A percentile compares a stretch with the other conserved stretches of the same genome.
Conservation (phyloP, 1,284 basidiomycete genomes). For the Sanghuangporus baumii region DNA sequence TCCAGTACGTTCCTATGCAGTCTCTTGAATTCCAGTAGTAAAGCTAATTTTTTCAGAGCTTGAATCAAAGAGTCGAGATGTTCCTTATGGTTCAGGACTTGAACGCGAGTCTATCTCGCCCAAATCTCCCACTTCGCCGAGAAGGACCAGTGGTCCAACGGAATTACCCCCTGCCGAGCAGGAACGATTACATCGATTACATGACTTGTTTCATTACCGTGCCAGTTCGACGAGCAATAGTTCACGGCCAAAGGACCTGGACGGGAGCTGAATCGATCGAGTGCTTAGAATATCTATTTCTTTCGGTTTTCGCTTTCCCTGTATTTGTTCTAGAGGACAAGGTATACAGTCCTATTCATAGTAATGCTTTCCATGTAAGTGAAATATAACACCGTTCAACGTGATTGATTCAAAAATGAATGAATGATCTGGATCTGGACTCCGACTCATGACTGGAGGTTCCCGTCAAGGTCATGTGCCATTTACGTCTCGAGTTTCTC, state of each 20-base stretch:
- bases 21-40: slow-evolving; percentile 25
- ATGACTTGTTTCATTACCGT: slow-evolving; percentile 78
- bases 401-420: background rate
- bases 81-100: slow-evolving; percentile 4
- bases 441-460: too few relatives aligned
- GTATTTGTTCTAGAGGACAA: background rate
- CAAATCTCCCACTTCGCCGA: slow-evolving; percentile 21
- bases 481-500: background rate
- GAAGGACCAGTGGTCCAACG: slow-evolving; percentile 24
- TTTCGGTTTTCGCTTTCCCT: background rate
- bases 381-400: background rate
- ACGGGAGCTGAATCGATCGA: slow-evolving; percentile 12
- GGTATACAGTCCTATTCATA: background rate
- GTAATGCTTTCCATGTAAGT: background rate
- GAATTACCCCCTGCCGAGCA: slow-evolving; percentile 39
- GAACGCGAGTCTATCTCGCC: slow-evolving; percentile 19
- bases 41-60: slow-evolving; percentile 35
- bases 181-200: slow-evolving; percentile 66
- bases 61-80: slow-evolving; percentile 46
- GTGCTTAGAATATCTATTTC: background rate
- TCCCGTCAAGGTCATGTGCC: background rate
- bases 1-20: slow-evolving; percentile 53
- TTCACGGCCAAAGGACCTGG: slow-evolving; percentile 22
- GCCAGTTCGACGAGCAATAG: slow-evolving; percentile 61
- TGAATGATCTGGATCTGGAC: too few relatives aligned